Percentiles rank a stretch among this genome's conserved stretches.
Evolutionary conservation across 345 rosid genomes (phyloP).

Genomic region (Populus nigra): DNA sequence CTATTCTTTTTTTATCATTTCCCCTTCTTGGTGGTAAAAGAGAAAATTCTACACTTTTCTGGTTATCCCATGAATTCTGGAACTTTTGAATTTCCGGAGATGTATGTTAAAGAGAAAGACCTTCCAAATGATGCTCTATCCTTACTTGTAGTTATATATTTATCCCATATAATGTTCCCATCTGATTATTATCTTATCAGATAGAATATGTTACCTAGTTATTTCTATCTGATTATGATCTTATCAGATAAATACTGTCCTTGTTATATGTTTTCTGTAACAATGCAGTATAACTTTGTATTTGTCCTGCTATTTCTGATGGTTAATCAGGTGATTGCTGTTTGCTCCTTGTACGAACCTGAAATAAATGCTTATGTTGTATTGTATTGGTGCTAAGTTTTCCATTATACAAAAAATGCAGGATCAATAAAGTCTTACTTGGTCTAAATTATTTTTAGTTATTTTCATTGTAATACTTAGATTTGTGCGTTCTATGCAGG

Average conservation of each 20-base stretch:
- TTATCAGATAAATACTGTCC: not conserved
- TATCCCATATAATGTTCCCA: not conserved
- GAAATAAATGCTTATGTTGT: slow-evolving; percentile 5
- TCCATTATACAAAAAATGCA: not conserved
- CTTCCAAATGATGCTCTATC: not conserved
- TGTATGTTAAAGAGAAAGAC: not conserved
- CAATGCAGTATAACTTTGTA: not conserved
- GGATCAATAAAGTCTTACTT: not conserved
- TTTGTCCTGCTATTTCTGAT: not conserved
- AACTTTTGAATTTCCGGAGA: not conserved
- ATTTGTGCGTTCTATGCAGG: slow-evolving; percentile 51
- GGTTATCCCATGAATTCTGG: not conserved
- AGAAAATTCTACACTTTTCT: not conserved
- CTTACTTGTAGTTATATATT: too few relatives aligned
- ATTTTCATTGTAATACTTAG: not conserved
- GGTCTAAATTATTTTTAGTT: not conserved
- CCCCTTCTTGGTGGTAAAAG: not conserved
- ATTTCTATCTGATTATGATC: not conserved
- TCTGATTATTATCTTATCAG: not conserved
- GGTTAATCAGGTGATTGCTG: not conserved
- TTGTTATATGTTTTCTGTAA: not conserved
- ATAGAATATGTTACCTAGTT: not conserved
- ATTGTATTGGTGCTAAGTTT: not conserved
- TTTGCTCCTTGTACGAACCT: not conserved
- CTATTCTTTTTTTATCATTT: not conserved